Base-by-base conservation (phyloP, 192 early-diverging fungal species). In the Coemansia sp. region DNA sequence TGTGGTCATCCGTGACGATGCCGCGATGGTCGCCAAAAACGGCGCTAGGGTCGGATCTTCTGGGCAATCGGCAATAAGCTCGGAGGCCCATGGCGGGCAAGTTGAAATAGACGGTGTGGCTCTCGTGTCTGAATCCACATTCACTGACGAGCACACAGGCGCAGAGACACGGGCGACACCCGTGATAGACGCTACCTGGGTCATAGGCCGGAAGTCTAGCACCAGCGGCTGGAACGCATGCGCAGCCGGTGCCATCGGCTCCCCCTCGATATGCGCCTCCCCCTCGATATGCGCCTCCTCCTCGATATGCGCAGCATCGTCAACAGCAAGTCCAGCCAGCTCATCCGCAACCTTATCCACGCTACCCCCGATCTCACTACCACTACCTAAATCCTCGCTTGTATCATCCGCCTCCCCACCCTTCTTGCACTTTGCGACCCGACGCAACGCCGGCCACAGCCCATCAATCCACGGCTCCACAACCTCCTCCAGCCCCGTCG, bases 381-480 rank as follows among this genome's bases (percentile, higher is more conserved):
- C n/a, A n/a, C n/a, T n/a, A n/a, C n/a, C n/a, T n/a, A n/a, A n/a
- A 32, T 32, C 31, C 9, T 35, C 14, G 2, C 14, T 12, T 2
- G 43, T 21, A 9, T 24, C 18, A 7, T 18, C 43, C 18, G 43
- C 6, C 12, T 12, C 24, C 52, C 16, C 16, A n/a, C 23, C 48
- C 1, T 22, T 18, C 6, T 66, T 52, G 25, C 67, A 62, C 35
- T 16, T 24, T 10, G 51, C 70, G 4, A 67, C 78, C 14, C 81
- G 73, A 1, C 82, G 83, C 29, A 97, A 71, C 2, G 65, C 78
- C 3, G 78, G 65, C 95, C 95, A 97, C 21, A 97, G 56, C 2
- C 87, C 85, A 46, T 84, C 85, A 64, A 94, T 88, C 95, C 95
- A 98, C 30, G 92, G 89, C 74, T 98, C 95, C 1, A 98, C 91